These are phyloP conservation scores for Barnettozyma salicaria DNA, from an alignment of 805 yeast genomes.

Conservation along the genomic window DNA sequence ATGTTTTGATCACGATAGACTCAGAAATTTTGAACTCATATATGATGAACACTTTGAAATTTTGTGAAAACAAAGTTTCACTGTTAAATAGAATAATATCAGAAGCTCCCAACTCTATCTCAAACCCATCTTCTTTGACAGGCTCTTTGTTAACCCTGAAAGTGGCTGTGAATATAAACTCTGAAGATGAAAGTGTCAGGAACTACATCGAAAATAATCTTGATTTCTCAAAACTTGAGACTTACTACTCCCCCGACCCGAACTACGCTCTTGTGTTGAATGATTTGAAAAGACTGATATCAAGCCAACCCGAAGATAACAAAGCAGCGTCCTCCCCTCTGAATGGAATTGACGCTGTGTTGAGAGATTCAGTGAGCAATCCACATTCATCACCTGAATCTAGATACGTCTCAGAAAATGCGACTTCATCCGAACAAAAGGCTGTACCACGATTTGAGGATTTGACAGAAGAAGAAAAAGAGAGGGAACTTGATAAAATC, in stretches of 20 bases:
- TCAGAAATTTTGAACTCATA: constrained; percentile 21
- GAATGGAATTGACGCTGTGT: not conserved
- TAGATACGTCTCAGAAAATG: constrained; percentile 7
- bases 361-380: constrained; percentile 2
- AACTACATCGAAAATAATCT: constrained; percentile 14
- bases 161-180: constrained; percentile 24
- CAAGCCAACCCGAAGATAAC: not conserved
- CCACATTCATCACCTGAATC: not conserved
- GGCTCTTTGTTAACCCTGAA: constrained; percentile 14
- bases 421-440: constrained; percentile 1
- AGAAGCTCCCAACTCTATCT: not conserved
- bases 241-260: constrained; percentile 13
- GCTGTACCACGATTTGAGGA: constrained; percentile 22
- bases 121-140: not conserved
- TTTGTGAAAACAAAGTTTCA: constrained; percentile 19
- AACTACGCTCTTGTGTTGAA: constrained; percentile 10
- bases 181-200: constrained; percentile 28
- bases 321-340: not conserved
- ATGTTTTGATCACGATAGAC: constrained; percentile 22
- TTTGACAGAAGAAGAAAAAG: constrained; percentile 23
- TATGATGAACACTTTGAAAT: constrained; percentile 24
- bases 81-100: constrained; percentile 16
- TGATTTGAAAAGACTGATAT: not conserved
- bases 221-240: constrained; percentile 8
- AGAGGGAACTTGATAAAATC: constrained; percentile 23